Base-by-base conservation (phyloP, 352 stramenopile species). In the Hyaloperonospora brassicae region DNA sequence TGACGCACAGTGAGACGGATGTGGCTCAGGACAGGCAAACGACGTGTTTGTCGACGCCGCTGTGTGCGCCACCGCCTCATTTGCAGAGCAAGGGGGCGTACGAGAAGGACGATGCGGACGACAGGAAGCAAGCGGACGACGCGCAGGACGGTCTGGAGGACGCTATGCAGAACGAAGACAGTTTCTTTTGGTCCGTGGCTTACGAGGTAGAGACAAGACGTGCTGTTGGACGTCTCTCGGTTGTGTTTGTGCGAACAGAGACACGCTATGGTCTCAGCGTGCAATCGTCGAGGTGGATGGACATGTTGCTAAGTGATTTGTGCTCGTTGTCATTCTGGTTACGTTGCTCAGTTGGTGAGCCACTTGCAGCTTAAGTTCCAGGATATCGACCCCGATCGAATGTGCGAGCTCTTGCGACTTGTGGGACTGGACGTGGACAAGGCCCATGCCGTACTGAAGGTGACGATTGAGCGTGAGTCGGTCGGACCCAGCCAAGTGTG, bases 331-430 rank as follows among this genome's bases (percentile, higher is more conserved):
- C 27, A 4, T 4, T 34, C 25, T 65, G 58, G 24, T 62, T 41
- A n/a, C 55, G 13, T 38, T 55, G 31, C 4, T 38, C 59, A 92
- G 80, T 60, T 93, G 35, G 82, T 93, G 30, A 70, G 68, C 27
- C 82, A 93, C 50, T 66, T 93, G 61, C 79, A 88, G 57, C 70
- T 90, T 59, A 89, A 89, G 66, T 93, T 93, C 61, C 76, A 78
- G 0, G 78, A 86, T 14, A 75, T 93, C 21, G 77, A 90, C 46
- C 74, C 82, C 1, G 82, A 62, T 36, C 73, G 79, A 35, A 55
- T 93, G 47, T 86, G 79, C 52, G 79, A 93, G 51, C 53, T 93
- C 55, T 70, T 93, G 36, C 71, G 79, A 22, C 68, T 85, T 11
- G 79, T 89, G 14, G 74, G 81, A 30, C 65, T 93, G 44, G 79